A percentile compares a stretch with the other conserved stretches of the same genome.
Conservation (phyloP, 2,329 filamentous ascomycete species). For the Fusarium hostae region DNA sequence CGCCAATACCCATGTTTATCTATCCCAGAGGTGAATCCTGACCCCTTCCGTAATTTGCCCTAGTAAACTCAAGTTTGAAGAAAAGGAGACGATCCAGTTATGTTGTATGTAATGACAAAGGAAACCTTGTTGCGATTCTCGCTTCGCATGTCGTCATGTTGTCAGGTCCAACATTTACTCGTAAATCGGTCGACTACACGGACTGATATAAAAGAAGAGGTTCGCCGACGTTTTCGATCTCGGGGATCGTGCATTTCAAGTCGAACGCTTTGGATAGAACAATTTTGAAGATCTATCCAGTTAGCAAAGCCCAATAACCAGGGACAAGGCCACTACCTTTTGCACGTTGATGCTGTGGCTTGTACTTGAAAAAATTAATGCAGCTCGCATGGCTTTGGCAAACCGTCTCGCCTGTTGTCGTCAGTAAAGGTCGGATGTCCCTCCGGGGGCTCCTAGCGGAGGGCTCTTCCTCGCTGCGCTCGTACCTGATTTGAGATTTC, state of each 20-base stretch:
- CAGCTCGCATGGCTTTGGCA: slow-evolving; percentile 97
- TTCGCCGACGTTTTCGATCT: slow-evolving; percentile 98
- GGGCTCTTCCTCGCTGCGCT: not conserved
- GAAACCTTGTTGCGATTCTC: slow-evolving; percentile 34
- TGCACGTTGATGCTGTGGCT: slow-evolving; percentile 99
- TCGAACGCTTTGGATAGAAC: slow-evolving; percentile 98
- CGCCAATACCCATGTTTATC: slow-evolving; percentile 38
- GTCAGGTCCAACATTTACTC: slow-evolving; percentile 41
- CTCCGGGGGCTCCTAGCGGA: slow-evolving; percentile 2
- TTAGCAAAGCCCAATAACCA: not conserved
- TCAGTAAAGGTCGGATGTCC: slow-evolving; percentile 2
- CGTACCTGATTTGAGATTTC: slow-evolving; percentile 95
- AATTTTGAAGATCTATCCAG: slow-evolving; percentile 94
- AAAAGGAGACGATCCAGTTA: slow-evolving; percentile 39
- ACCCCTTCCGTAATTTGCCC: slow-evolving; percentile 37
- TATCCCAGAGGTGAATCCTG: slow-evolving; percentile 38
- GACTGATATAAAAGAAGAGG: slow-evolving; percentile 91
- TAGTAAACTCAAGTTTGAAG: slow-evolving; percentile 36
- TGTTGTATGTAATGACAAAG: slow-evolving; percentile 40
- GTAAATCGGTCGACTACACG: slow-evolving; percentile 45
- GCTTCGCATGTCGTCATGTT: slow-evolving; percentile 33
- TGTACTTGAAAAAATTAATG: slow-evolving; percentile 97
- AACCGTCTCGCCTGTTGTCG: slow-evolving; percentile 84
- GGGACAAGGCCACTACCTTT: slow-evolving; percentile 68
- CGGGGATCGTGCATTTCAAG: slow-evolving; percentile 97